phyloP scores from a whole-genome alignment of 2,329 filamentous ascomycete genomes.

The Ustulina deusta region DNA sequence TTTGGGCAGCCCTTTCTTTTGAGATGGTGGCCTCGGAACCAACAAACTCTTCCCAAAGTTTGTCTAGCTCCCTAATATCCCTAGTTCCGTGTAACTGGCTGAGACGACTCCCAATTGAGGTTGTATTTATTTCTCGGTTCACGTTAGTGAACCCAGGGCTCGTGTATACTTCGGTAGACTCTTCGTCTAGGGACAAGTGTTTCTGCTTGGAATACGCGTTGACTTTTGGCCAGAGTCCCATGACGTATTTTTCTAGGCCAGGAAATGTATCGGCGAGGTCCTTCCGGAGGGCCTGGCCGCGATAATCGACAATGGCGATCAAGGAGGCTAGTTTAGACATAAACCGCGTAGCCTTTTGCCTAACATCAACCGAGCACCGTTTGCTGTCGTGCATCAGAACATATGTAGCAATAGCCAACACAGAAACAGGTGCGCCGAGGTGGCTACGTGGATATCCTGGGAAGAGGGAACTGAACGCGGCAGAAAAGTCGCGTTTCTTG shows the following conservation, averaged over 20 bases:
- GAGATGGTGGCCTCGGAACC: conserved; percentile 36
- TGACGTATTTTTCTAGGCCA: conserved; percentile 43
- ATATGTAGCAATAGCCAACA: conserved; percentile 56
- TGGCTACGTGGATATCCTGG: conserved; percentile 48
- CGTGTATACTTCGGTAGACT: background rate
- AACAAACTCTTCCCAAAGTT: conserved; percentile 46
- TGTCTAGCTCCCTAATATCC: conserved; percentile 43
- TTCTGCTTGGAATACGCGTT: conserved; percentile 37
- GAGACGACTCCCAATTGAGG: conserved; percentile 38
- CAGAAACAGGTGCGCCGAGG: conserved; percentile 46
- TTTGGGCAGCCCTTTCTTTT: conserved; percentile 38
- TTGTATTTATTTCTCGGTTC: conserved; percentile 19
- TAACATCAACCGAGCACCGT: conserved; percentile 40
- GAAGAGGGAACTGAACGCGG: conserved; percentile 53
- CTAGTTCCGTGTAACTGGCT: conserved; percentile 30
- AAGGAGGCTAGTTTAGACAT: conserved; percentile 46
- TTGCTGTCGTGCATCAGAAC: conserved; percentile 53
- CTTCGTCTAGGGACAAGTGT: conserved; percentile 10
- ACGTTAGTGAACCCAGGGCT: background rate
- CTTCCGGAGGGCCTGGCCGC: conserved; percentile 35
- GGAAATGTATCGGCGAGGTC: conserved; percentile 41
- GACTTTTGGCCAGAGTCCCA: conserved; percentile 48
- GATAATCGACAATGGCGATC: conserved; percentile 42
- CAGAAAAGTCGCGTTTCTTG: conserved; percentile 42
- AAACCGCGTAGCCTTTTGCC: conserved; percentile 45